These are phyloP conservation scores for Rhizopogon vulgaris DNA, from an alignment of 768 basidiomycete species.

Conservation along the genomic window DNA sequence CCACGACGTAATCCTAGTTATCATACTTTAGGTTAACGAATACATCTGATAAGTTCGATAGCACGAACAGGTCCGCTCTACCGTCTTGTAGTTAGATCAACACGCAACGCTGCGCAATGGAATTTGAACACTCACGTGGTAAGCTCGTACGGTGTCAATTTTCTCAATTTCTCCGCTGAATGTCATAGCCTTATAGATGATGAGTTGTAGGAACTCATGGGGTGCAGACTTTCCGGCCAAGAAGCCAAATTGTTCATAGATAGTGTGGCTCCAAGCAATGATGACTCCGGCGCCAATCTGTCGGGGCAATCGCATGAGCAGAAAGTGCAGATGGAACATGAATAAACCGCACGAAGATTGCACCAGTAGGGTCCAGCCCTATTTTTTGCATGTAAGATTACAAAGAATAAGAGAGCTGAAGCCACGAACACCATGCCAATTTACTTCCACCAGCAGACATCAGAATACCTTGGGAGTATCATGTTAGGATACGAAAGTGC, in stretches of 20 bases:
- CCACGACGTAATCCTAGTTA: slow-evolving; percentile 80
- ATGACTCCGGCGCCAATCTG: slow-evolving; percentile 82
- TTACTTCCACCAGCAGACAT: slow-evolving; percentile 83
- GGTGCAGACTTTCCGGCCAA: slow-evolving; percentile 92
- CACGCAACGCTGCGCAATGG: not conserved
- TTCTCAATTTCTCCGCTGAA: slow-evolving; percentile 83
- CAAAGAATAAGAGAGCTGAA: slow-evolving; percentile 1
- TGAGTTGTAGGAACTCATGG: slow-evolving; percentile 81
- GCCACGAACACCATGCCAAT: slow-evolving; percentile 69
- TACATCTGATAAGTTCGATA: not conserved
- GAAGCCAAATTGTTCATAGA: slow-evolving; percentile 76
- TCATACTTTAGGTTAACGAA: not conserved
- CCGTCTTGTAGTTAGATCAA: not conserved
- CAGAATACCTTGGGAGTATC: slow-evolving; percentile 51
- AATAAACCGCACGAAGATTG: slow-evolving; percentile 51
- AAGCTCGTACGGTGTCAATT: slow-evolving; percentile 89
- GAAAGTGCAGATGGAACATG: not conserved
- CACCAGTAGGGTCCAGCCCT: slow-evolving; percentile 78
- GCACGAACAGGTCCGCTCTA: slow-evolving; percentile 66
- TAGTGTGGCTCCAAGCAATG: slow-evolving; percentile 66
- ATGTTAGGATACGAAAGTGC: not conserved
- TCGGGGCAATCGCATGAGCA: slow-evolving; percentile 4
- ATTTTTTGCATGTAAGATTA: slow-evolving; percentile 4
- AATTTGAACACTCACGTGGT: slow-evolving; percentile 54
- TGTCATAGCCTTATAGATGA: slow-evolving; percentile 87